Percentiles rank a stretch among this genome's conserved stretches.
Evolutionary conservation across 1,284 basidiomycete genomes (phyloP).

Genomic region (Trichosporon sp.): DNA sequence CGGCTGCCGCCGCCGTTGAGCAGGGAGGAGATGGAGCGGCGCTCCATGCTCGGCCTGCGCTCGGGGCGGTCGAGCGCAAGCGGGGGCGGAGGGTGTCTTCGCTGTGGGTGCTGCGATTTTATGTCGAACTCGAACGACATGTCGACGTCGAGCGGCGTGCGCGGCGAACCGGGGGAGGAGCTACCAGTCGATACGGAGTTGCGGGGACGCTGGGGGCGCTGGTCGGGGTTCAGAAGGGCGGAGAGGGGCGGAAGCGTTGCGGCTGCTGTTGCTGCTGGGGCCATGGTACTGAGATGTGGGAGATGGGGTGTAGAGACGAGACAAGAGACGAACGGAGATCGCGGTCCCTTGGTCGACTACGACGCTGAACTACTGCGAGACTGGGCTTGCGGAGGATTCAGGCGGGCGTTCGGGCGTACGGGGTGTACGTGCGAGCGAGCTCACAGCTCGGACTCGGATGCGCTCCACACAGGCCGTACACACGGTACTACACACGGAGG

Average conservation of each 20-base stretch:
- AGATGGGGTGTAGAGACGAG: not conserved
- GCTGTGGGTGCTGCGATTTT: conserved; percentile 3
- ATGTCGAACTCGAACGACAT: conserved; percentile 3
- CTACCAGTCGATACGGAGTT: not conserved
- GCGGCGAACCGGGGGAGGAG: not conserved
- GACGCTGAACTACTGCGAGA: not conserved
- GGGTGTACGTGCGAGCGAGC: not conserved
- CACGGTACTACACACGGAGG: not conserved
- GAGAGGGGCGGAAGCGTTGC: not conserved
- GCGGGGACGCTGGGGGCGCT: not conserved
- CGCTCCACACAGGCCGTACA: not conserved
- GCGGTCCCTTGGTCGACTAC: not conserved
- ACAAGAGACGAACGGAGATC: not conserved
- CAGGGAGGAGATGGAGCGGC: conserved; percentile 12
- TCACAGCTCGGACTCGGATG: not conserved
- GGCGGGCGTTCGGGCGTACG: not conserved
- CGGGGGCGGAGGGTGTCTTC: not conserved
- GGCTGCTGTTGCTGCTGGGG: not conserved
- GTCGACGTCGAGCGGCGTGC: conserved; percentile 6
- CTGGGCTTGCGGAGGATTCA: not conserved
- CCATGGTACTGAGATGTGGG: not conserved
- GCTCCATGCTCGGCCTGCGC: conserved; percentile 13
- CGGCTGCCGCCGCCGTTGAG: conserved; percentile 10
- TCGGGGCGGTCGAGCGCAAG: not conserved
- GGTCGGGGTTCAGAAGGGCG: not conserved